Percentiles rank a stretch among this genome's conserved stretches.
Conservation (phyloP, 2,329 filamentous ascomycete genomes). For the Aureobasidium melanogenum region DNA sequence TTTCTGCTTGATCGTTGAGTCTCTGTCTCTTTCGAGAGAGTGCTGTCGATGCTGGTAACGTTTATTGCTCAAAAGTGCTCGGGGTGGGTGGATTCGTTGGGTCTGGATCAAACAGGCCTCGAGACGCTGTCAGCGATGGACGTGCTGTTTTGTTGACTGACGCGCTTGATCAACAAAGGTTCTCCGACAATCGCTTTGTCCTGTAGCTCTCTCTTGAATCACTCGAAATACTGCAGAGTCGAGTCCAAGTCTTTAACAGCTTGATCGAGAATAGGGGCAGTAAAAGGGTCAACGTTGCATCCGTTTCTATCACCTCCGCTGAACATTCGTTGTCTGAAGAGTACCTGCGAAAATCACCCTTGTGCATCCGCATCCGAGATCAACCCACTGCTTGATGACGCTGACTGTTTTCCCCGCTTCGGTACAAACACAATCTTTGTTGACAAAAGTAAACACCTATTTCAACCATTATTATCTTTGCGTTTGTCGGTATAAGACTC, state of each 20-base stretch:
- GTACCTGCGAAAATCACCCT: constrained; percentile 2
- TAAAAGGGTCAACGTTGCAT: constrained; percentile 2
- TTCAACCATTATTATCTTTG: background rate
- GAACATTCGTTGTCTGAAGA: background rate
- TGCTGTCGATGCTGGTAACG: background rate
- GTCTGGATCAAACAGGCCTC: background rate
- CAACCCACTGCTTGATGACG: constrained; percentile 7
- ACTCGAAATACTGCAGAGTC: background rate
- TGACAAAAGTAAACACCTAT: constrained; percentile 8
- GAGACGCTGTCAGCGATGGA: background rate
- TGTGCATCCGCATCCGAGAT: constrained; percentile 1
- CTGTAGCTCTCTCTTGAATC: background rate
- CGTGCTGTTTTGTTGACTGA: constrained; percentile 10
- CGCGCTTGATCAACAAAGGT: constrained; percentile 3
- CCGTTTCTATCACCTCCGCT: constrained; percentile 5
- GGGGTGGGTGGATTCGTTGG: background rate
- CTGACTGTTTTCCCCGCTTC: constrained; percentile 9
- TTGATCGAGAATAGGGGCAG: constrained; percentile 1
- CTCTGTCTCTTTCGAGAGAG: background rate
- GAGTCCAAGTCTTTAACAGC: background rate
- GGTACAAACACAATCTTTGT: constrained; percentile 1
- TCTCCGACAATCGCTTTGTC: constrained; percentile 1
- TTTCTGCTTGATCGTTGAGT: background rate
- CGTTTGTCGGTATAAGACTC: background rate
- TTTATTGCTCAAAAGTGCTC: background rate